phyloP scores from a whole-genome alignment of 345 rosid species.

The Sonneratia caseolaris region DNA sequence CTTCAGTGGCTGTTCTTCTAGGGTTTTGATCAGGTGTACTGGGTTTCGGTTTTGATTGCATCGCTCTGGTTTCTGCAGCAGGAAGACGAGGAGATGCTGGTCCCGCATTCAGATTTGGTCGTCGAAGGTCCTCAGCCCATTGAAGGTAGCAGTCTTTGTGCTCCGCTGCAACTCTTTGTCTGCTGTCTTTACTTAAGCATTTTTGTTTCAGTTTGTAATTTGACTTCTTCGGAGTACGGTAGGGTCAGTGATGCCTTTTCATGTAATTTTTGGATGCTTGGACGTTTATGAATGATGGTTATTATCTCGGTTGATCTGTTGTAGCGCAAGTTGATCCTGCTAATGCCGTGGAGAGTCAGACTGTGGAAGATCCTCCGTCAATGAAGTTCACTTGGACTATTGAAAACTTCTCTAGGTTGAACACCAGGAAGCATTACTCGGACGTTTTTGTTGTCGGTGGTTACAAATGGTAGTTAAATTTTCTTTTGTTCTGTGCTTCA shows the following conservation, averaged over 20 bases:
- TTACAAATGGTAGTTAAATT: slow-evolving; percentile 57
- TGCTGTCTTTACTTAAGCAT: neutral
- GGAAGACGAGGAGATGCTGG: slow-evolving; percentile 93
- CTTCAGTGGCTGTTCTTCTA: slow-evolving; percentile 6
- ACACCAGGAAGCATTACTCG: slow-evolving; percentile 75
- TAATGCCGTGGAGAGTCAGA: slow-evolving; percentile 50
- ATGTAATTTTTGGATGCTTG: slow-evolving; percentile 7
- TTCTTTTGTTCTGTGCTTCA: neutral
- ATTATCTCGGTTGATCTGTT: slow-evolving; percentile 17
- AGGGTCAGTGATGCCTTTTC: slow-evolving; percentile 14
- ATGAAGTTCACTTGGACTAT: slow-evolving; percentile 77
- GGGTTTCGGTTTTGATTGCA: slow-evolving; percentile 9
- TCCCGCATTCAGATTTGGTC: slow-evolving; percentile 64
- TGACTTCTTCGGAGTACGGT: slow-evolving; percentile 4
- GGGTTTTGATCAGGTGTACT: slow-evolving; percentile 19
- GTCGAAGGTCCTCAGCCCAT: slow-evolving; percentile 87
- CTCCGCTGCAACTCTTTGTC: neutral
- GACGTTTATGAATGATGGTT: neutral
- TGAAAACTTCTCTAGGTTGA: slow-evolving; percentile 60
- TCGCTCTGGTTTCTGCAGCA: slow-evolving; percentile 35
- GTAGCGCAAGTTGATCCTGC: slow-evolving; percentile 58
- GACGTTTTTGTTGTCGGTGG: slow-evolving; percentile 67
- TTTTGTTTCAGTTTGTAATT: neutral
- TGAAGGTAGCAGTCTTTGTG: slow-evolving; percentile 44
- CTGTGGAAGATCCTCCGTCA: slow-evolving; percentile 67